phyloP scores from a whole-genome alignment of 306 rosid genomes.

The Vigna mungo region DNA sequence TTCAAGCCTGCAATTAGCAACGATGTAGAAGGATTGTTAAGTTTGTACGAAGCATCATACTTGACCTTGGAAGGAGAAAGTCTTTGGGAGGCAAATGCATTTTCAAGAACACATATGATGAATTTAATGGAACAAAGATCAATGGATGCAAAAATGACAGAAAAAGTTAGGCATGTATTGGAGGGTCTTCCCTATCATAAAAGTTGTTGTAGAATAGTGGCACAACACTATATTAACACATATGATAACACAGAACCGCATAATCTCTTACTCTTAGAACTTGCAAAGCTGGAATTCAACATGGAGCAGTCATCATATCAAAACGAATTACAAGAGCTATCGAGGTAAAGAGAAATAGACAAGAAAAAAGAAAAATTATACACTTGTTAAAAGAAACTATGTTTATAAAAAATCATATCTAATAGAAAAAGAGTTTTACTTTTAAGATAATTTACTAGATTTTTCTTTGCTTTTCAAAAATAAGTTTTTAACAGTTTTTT shows the following conservation, averaged over 20 bases:
- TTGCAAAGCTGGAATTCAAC: slow-evolving; percentile 55
- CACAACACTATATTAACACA: slow-evolving; percentile 44
- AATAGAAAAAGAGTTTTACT: too few relatives aligned
- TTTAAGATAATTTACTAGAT: too few relatives aligned
- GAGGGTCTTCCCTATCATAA: not conserved
- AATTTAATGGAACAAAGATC: not conserved
- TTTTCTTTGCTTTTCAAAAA: too few relatives aligned
- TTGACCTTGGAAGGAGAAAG: not conserved
- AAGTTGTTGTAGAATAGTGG: not conserved
- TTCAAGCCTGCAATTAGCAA: not conserved
- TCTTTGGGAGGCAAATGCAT: not conserved
- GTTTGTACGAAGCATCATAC: not conserved
- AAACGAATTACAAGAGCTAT: slow-evolving; percentile 41
- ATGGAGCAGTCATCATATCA: slow-evolving; percentile 44
- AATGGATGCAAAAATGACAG: not conserved
- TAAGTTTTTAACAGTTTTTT: too few relatives aligned
- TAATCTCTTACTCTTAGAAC: slow-evolving; percentile 42
- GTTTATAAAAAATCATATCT: too few relatives aligned
- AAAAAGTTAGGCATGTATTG: not conserved
- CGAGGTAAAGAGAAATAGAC: slow-evolving; percentile 37
- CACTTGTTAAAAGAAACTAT: too few relatives aligned
- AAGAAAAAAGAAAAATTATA: not conserved
- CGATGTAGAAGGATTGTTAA: not conserved
- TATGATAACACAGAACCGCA: slow-evolving; percentile 24
- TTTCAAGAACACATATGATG: not conserved